A percentile compares a stretch with the other conserved stretches of the same genome.
phyloP scores from a whole-genome alignment of 352 stramenopile genomes.

The Globisporangium spiculum region DNA sequence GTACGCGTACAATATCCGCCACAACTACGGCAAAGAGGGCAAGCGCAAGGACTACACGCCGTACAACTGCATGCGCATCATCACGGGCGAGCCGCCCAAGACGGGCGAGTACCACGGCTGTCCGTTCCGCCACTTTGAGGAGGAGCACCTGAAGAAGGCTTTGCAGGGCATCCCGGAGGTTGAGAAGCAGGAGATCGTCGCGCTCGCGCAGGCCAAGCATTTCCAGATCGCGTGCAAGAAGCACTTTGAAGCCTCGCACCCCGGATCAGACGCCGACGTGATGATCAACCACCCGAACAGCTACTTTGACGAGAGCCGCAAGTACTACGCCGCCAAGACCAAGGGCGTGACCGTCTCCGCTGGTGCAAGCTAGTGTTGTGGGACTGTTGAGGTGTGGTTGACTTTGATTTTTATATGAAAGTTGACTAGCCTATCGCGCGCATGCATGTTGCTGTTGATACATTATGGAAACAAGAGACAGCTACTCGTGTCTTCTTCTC shows the following conservation, averaged over 20 bases:
- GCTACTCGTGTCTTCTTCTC: background rate
- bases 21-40: constrained; percentile 99
- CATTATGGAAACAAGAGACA: background rate
- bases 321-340: constrained; percentile 89
- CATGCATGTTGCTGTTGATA: constrained; percentile 10
- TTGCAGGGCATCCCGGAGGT: constrained; percentile 74
- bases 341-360: constrained; percentile 51
- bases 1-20: constrained; percentile 98
- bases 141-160: constrained; percentile 89
- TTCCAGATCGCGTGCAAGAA: constrained; percentile 98
- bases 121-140: constrained; percentile 96
- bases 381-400: background rate
- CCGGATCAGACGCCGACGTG: constrained; percentile 74
- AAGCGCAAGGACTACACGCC: constrained; percentile 97
- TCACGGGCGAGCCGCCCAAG: constrained; percentile 93
- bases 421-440: background rate
- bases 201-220: constrained; percentile 89
- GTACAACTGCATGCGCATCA: constrained; percentile 97
- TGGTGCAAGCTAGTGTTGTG: constrained; percentile 10
- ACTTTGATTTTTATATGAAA: background rate
- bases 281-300: constrained; percentile 99
- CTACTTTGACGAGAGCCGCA: constrained; percentile 95
- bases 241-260: constrained; percentile 96
- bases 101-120: constrained; percentile 97
- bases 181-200: constrained; percentile 93